These are phyloP conservation scores for Ceratonia siliqua DNA, from an alignment of 306 rosid genomes.

Conservation along the genomic window DNA sequence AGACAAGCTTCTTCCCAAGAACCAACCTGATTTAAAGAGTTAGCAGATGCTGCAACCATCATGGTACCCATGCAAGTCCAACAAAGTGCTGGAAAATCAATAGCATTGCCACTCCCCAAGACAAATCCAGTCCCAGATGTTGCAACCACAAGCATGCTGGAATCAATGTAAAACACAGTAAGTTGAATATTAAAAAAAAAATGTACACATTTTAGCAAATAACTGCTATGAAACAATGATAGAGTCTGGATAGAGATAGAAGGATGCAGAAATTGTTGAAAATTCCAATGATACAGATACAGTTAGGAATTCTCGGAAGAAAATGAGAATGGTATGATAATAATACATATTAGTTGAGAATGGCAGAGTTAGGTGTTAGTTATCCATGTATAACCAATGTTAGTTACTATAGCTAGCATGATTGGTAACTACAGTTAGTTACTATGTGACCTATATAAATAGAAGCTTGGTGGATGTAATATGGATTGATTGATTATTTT, in stretches of 20 bases:
- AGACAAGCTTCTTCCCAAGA: neutral
- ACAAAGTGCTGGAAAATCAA: conserved; percentile 69
- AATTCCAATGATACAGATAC: neutral
- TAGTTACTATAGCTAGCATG: no score
- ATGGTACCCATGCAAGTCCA: conserved; percentile 92
- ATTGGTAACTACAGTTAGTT: no score
- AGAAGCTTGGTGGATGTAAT: no score
- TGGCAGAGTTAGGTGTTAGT: no score
- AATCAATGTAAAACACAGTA: conserved; percentile 13
- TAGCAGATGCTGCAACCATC: conserved; percentile 99
- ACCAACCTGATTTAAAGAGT: conserved; percentile 85
- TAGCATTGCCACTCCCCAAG: conserved; percentile 71
- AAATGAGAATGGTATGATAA: no score
- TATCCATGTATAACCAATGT: no score
- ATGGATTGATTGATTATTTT: no score
- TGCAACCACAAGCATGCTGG: conserved; percentile 90
- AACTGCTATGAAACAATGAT: neutral
- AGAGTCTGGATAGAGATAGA: neutral
- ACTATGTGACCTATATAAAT: no score
- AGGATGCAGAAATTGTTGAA: no score
- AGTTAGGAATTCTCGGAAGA: no score
- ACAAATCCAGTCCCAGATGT: conserved; percentile 96
- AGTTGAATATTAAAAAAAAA: neutral
- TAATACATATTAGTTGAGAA: no score
- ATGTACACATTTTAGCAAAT: neutral